Evolutionary conservation across 345 rosid species (phyloP), one percentile per base, ranked within the genome.

Genomic region (Hypericum perforatum): DNA sequence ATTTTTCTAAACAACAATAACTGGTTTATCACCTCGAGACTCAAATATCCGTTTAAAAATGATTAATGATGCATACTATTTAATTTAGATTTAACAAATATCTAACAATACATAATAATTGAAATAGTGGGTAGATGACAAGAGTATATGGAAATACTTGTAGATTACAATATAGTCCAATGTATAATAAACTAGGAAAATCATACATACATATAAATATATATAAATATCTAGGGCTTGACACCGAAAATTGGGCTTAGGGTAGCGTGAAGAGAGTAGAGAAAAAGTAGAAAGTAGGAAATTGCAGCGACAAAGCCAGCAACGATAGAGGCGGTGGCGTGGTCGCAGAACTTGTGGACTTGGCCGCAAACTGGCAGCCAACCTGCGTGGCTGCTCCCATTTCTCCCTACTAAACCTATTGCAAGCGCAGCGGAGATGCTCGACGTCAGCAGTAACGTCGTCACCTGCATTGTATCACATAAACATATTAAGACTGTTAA

Each of bases 401-500:
- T 68, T 62, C 76, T 78, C 32, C 89, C 89, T 54, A 82, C 77
- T 39, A 43, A 44, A 36, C 74, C 89, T 64, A 76, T 63, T 52
- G 81, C 82, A 66, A 82, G 16, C 0, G 89, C 78, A 9, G 89
- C 77, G 0, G 85, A 70, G 41, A 79, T 64, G 77, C 79, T 75
- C 10, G 82, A 75, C n/a, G 67, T 64, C 8, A 77, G 60, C 14
- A 79, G 41, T 60, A 65, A 12, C 7, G 76, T 63, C 9, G 58
- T 32, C 11, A 61, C 61, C 82, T 74, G 41, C 32, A 22, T 22
- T 22, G 32, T 22, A 22, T 22, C 32, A 22, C 32, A 22, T 22
- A 22, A 1, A 22, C 4, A 22, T 22, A n/a, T n/a, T n/a, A 22
- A 4, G 32, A 22, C 32, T 22, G 32, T 22, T 22, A 22, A 22